Percentiles rank a stretch among this genome's conserved stretches.
These are phyloP conservation scores for Aspergillus japonicus DNA, from an alignment of 2,329 filamentous ascomycete species.

Conservation along the genomic window DNA sequence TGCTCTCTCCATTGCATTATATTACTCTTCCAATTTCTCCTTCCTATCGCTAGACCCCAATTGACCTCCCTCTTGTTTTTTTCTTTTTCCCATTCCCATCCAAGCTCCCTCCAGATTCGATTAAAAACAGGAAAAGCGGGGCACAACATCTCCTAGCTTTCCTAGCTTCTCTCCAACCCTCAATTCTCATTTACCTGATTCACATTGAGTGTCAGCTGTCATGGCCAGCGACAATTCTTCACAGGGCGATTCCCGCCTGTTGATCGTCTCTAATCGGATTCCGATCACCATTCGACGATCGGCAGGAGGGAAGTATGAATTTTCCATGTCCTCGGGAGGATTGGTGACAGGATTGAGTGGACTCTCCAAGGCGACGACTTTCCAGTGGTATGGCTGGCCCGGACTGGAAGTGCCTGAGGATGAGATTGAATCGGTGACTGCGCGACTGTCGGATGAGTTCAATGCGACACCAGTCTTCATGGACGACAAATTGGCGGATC, in stretches of 20 bases:
- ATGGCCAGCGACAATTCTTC: conserved; percentile 59
- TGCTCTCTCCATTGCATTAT: background rate
- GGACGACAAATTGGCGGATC: conserved; percentile 87
- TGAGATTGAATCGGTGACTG: conserved; percentile 71
- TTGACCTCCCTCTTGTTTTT: background rate
- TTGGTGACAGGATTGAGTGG: conserved; percentile 94
- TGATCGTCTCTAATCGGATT: conserved; percentile 89
- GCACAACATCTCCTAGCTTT: background rate
- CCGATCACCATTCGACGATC: conserved; percentile 95
- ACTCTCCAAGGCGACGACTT: conserved; percentile 85
- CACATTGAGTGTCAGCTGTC: background rate
- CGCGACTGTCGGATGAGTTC: conserved; percentile 81
- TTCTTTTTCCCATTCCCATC: background rate
- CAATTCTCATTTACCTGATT: background rate
- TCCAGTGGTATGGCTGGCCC: conserved; percentile 99
- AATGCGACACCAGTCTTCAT: conserved; percentile 89
- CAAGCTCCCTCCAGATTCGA: background rate
- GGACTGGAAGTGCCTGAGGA: conserved; percentile 86
- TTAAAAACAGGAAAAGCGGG: conserved; percentile 1
- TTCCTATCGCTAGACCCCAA: background rate
- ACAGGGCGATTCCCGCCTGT: conserved; percentile 50
- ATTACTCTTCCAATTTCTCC: background rate
- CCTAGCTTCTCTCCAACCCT: background rate
- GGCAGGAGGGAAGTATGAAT: conserved; percentile 86
- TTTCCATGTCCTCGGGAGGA: conserved; percentile 95